Evolutionary conservation across 2,329 filamentous ascomycete species (phyloP).

Genomic region (Herpotrichia juniperi): DNA sequence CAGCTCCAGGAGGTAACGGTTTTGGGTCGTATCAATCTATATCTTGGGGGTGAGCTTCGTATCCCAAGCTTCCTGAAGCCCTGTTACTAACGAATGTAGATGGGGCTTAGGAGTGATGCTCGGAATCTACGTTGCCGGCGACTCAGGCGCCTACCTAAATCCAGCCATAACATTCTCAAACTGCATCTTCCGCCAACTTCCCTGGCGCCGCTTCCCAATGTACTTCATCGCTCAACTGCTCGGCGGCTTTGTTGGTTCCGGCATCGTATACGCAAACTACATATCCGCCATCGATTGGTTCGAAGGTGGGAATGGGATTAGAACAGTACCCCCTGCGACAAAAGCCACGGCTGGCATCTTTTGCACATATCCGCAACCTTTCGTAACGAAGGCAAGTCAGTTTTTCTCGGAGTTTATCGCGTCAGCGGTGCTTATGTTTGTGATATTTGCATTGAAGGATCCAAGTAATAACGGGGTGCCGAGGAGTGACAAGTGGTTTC

Average conservation of each 20-base stretch:
- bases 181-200: constrained; percentile 71
- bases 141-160: constrained; percentile 69
- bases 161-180: constrained; percentile 73
- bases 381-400: constrained; percentile 69
- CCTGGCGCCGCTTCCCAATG: constrained; percentile 72
- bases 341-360: constrained; percentile 74
- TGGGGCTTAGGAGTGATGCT: constrained; percentile 49
- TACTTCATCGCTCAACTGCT: constrained; percentile 71
- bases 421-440: constrained; percentile 71
- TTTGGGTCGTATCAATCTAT: constrained; percentile 52
- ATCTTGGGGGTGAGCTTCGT: constrained; percentile 46
- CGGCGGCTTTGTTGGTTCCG: constrained; percentile 67
- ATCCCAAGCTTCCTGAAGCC: neutral
- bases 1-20: constrained; percentile 50
- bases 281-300: constrained; percentile 66
- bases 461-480: constrained; percentile 48
- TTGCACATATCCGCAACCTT: constrained; percentile 72
- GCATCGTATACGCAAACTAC: constrained; percentile 53
- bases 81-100: constrained; percentile 21
- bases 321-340: constrained; percentile 63
- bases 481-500: constrained; percentile 45
- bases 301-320: constrained; percentile 65
- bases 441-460: constrained; percentile 73
- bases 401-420: constrained; percentile 77
- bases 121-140: constrained; percentile 68